Conservation (phyloP, 352 stramenopile species). For the Vaucheria bursata region DNA sequence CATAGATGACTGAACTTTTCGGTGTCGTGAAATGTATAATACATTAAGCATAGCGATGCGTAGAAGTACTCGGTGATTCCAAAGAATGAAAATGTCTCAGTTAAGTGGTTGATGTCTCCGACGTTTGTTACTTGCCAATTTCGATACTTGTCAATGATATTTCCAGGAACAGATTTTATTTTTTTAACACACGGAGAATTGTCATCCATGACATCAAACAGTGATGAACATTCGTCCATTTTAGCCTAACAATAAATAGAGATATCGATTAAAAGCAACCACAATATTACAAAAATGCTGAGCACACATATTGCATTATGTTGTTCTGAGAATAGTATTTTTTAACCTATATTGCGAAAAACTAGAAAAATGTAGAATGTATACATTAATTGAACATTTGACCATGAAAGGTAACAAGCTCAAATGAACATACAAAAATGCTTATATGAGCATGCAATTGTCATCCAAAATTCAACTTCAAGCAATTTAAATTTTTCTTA, state of each 20-base stretch:
- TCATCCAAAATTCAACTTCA: no score
- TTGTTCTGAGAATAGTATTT: no score
- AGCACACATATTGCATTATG: no score
- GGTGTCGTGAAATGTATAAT: slow-evolving; percentile 9
- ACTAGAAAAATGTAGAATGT: no score
- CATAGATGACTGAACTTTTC: neutral
- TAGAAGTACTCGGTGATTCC: slow-evolving; percentile 8
- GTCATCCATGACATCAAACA: slow-evolving; percentile 2
- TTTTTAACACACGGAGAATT: neutral
- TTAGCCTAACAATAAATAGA: neutral
- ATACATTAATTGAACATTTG: no score
- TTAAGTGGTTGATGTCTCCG: neutral
- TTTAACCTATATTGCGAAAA: no score
- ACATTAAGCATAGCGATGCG: slow-evolving; percentile 13
- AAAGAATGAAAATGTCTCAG: neutral
- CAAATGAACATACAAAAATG: no score
- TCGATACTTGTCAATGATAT: slow-evolving; percentile 14
- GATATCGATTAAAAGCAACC: neutral
- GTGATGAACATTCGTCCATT: neutral
- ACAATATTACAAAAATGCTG: no score
- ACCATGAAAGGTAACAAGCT: no score
- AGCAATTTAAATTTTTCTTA: no score
- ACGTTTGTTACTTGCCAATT: neutral
- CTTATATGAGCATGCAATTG: no score
- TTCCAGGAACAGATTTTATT: neutral